Evolutionary conservation across 208 protist species (phyloP), one percentile per base, ranked within the genome.

Genomic region (Leptomonas pyrrhocoris): DNA sequence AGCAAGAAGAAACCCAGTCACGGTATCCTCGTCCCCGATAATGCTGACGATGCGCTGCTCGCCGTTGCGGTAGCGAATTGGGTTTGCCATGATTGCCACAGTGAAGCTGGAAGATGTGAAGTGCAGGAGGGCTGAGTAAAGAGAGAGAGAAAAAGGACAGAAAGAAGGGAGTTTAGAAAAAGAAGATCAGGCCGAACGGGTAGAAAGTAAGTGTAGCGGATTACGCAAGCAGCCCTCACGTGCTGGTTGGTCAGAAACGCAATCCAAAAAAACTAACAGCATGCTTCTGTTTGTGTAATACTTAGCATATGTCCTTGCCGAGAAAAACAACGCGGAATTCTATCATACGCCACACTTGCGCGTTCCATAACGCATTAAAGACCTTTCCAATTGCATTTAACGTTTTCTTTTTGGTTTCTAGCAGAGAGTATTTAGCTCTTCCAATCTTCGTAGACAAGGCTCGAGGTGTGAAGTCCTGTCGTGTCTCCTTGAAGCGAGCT

Each of bases 1-100:
- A 16, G 97, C 96, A 21, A 99, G 86, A 40, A 99, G 83, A 72
- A 99, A 98, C 6, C 98, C 98, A 45, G 97, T 98, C 1, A 99
- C 92, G 18, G 96, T 98, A 68, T 99, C 98, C 77, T 99, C 92
- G 60, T 98, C 94, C n/a, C 92, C 94, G 58, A 98, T 97, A 36
- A 97, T 89, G 15, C 82, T 90, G 18, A 98, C 77, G 49, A 97
- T 93, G 30, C 84, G 80, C 28, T 81, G 77, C 53, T 96, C 86
- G 38, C 94, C 92, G 61, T 84, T 93, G 64, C 81, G 80, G 63
- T 88, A 92, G n/a, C 84, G 80, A 42, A 59, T 45, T 18, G 72
- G 53, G 16, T 42, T 51, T 21, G 73, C 2, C 78, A 83, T 89
- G 21, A 45, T 68, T 50, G 46, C 70, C 68, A 68, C 11, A 60